Evolutionary conservation across 169 alveolate species (phyloP), one percentile per base, ranked within the genome.

Genomic region (Theileria equi): DNA sequence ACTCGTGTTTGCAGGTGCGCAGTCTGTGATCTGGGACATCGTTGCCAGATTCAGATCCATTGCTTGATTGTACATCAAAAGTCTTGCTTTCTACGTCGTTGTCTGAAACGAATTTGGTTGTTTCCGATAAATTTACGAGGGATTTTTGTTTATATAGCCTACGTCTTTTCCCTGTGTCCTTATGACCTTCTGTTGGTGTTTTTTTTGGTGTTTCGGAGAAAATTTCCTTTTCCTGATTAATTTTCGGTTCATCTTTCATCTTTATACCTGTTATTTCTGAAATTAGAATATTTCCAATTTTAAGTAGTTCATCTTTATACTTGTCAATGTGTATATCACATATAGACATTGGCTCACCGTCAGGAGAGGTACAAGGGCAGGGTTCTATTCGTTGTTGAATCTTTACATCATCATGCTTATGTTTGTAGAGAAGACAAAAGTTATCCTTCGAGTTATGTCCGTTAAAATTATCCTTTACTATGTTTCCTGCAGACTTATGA

Each of bases 211-310:
- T 13, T 23, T 53, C 63, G n/a, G 63, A 16, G 19, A 53, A 44
- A 11, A 23, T 23, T 23, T 53, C 36, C 8, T 25, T 10, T 1
- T 34, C 50, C 17, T 44, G 36, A 16, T 34, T 34, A 44, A 34
- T 44, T 44, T 53, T 48, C 7, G 48, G 2, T 3, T 5, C 7
- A 11, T 59, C 61, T 21, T 59, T 45, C 29, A 59, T n/a, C 61
- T 59, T 59, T 23, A 59, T 59, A 2, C 69, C 69, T 1, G 69
- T 59, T 41, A 59, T 59, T 59, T 59, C 69, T 23, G 69, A 59
- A 3, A 59, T 59, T 6, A 59, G 57, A 28, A 21, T 34, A 28
- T 59, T 59, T 23, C 26, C 61, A 25, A 13, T 59, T 21, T 59
- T 59, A 13, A 59, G 10, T 13, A 31, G 13, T 10, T 59, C 61